Base-by-base conservation (phyloP, 2,329 filamentous ascomycete species). In the Coniella lustricola region DNA sequence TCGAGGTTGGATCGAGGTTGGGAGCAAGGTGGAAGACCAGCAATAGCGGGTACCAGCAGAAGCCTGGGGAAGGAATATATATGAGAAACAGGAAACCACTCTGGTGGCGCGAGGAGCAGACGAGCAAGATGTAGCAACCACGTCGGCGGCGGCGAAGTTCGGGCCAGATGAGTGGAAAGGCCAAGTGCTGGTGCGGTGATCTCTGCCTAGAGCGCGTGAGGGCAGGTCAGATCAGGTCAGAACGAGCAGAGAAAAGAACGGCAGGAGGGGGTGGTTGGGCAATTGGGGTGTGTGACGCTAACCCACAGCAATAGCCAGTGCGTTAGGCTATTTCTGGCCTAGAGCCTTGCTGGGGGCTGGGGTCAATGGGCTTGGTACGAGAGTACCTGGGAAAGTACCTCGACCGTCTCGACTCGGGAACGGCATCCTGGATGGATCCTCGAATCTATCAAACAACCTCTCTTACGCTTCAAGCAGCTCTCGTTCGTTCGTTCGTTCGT, bases 281-380 rank as follows among this genome's bases (percentile, higher is more conserved):
- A 37, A 38, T 37, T 45, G 33, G 38, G 14, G 29, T 45, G 16
- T 37, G 43, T 32, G 43, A 38, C 34, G 34, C 43, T 45, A 31
- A 34, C 32, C 32, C 18, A 35, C 41, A 44, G 41, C 41, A 34
- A 36, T 44, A 38, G 34, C 43, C 18, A 37, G 29, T n/a, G 44
- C 18, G 36, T 46, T 46, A 46, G 44, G 25, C 44, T 46, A 40
- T 40, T 46, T 29, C 29, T n/a, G 18, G 44, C 35, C 44, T 46
- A 46, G 44, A 40, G n/a, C 29, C 21, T 31, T n/a, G 22, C 32
- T 22, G 34, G 43, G n/a, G 20, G 22, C 17, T 21, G 22, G 38
- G 38, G 2, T 17, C 12, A 21, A 12, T 41, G n/a, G 20, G 37
- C 8, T 16, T 39, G 37, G 37, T 14, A 25, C 14, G 20, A 39